These are phyloP conservation scores for Clavaria fumosa DNA, from an alignment of 768 basidiomycete genomes.

Conservation along the genomic window DNA sequence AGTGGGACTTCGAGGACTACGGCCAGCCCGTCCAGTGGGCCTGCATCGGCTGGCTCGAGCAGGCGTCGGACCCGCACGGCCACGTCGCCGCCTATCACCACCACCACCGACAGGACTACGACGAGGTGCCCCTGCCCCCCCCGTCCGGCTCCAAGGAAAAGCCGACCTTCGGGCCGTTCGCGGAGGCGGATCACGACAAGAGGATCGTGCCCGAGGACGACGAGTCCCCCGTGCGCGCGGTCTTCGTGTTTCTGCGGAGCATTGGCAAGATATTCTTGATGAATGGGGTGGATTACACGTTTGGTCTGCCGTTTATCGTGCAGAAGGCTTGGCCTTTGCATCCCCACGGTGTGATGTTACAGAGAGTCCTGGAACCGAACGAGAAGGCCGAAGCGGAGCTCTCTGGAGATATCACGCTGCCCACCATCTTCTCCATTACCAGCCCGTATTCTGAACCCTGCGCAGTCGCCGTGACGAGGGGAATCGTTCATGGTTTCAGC, in stretches of 20 bases:
- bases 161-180: slow-evolving; percentile 42
- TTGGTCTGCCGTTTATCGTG: slow-evolving; percentile 69
- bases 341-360: slow-evolving; percentile 69
- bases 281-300: slow-evolving; percentile 62
- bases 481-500: slow-evolving; percentile 36
- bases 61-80: slow-evolving; percentile 18
- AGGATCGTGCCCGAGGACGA: slow-evolving; percentile 24
- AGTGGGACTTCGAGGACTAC: slow-evolving; percentile 63
- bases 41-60: slow-evolving; percentile 61
- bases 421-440: slow-evolving; percentile 67
- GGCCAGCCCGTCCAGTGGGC: slow-evolving; percentile 64
- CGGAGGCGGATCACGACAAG: slow-evolving; percentile 25
- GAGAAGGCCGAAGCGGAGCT: slow-evolving; percentile 52
- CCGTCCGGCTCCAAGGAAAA: slow-evolving; percentile 16
- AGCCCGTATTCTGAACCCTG: slow-evolving; percentile 64
- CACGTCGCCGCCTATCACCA: slow-evolving; percentile 19
- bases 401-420: slow-evolving; percentile 55
- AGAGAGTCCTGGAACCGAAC: slow-evolving; percentile 49
- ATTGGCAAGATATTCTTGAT: slow-evolving; percentile 55
- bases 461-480: slow-evolving; percentile 50
- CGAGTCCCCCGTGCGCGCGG: slow-evolving; percentile 32
- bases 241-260: slow-evolving; percentile 67
- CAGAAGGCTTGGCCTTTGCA: slow-evolving; percentile 62
- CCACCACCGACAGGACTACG: slow-evolving; percentile 19
- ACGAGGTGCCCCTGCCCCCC: slow-evolving; percentile 14